Evolutionary conservation across 202 grass and related monocot species (phyloP).

Genomic region (Elaeis oleifera): DNA sequence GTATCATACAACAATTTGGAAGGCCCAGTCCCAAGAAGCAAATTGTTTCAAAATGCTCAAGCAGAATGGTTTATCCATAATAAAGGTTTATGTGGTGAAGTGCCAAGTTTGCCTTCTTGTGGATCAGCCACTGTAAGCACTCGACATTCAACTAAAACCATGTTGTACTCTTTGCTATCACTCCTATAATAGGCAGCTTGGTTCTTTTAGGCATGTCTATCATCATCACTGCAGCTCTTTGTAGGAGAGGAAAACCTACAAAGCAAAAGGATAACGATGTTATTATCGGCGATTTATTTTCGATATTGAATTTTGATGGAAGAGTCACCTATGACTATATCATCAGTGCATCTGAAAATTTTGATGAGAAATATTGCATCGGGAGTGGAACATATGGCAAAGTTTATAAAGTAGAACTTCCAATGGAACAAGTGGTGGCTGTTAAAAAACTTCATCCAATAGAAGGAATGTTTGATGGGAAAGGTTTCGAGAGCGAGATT

Average conservation of each 20-base stretch:
- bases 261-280: no score
- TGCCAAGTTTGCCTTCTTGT: slow-evolving; percentile 3
- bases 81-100: slow-evolving; percentile 19
- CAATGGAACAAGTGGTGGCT: neutral
- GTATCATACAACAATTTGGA: slow-evolving; percentile 1
- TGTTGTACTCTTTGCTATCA: no score
- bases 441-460: slow-evolving; percentile 18
- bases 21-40: neutral
- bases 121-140: no score
- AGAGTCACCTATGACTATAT: no score
- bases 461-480: neutral
- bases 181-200: no score
- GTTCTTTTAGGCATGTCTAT: no score
- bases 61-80: slow-evolving; percentile 27
- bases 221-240: no score
- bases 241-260: no score
- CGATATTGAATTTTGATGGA: no score
- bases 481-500: slow-evolving; percentile 19
- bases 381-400: neutral
- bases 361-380: neutral
- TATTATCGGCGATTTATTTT: no score
- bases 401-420: slow-evolving; percentile 4
- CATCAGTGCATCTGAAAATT: neutral
- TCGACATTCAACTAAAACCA: no score
- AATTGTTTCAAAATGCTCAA: slow-evolving; percentile 1